Conservation (phyloP, 495 filamentous ascomycete species). For the Penicillium turbatum region DNA sequence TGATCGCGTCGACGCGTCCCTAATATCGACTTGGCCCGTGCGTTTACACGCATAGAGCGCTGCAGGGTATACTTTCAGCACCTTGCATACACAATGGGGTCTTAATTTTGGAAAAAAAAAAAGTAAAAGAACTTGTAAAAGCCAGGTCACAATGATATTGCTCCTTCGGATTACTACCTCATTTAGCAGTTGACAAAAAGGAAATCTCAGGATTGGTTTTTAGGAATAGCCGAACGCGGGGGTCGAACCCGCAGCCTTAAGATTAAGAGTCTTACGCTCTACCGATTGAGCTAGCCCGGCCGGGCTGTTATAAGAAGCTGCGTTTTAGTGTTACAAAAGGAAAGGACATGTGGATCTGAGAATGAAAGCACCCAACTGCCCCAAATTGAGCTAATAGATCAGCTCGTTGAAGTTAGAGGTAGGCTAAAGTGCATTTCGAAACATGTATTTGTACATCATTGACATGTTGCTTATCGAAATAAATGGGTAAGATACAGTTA, state of each 20-base stretch:
- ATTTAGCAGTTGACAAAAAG: too few relatives aligned
- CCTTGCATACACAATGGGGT: background rate
- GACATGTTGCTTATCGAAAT: too few relatives aligned
- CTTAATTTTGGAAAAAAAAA: too few relatives aligned
- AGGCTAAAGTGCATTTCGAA: too few relatives aligned
- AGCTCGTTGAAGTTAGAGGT: too few relatives aligned
- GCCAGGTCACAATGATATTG: too few relatives aligned
- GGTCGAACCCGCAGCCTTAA: conserved; percentile 57
- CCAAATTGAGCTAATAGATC: too few relatives aligned
- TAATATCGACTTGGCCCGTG: conserved; percentile 10
- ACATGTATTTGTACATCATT: too few relatives aligned
- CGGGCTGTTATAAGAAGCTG: conserved; percentile 17
- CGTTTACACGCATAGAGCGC: background rate
- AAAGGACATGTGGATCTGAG: too few relatives aligned
- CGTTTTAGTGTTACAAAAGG: conserved; percentile 2
- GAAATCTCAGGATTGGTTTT: background rate
- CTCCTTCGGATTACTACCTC: too few relatives aligned
- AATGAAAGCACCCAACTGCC: too few relatives aligned
- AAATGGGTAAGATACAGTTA: too few relatives aligned
- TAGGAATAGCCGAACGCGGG: conserved; percentile 51
- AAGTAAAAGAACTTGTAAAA: background rate
- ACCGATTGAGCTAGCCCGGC: conserved; percentile 56
- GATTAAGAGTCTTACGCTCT: conserved; percentile 61
- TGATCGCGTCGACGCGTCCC: conserved; percentile 28
- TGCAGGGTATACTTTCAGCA: background rate